Evolutionary conservation across 441 rosid species (phyloP).

Genomic region (Rhodomyrtus psidioides): DNA sequence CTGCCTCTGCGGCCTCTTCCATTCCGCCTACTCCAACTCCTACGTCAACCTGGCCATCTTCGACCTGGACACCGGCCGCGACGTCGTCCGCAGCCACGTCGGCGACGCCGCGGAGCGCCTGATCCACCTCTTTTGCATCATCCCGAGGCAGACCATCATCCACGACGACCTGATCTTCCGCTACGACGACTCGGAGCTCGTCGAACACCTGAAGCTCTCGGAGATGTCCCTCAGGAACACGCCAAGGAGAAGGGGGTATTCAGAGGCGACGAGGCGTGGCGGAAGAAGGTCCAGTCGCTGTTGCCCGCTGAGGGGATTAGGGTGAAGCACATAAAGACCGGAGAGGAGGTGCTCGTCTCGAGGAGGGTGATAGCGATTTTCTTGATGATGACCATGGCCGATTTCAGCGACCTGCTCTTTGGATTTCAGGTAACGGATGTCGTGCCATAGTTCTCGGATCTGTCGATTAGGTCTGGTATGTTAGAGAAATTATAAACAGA

Average conservation of each 20-base stretch:
- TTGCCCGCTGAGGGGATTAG: conserved; percentile 49
- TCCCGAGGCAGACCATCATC: conserved; percentile 72
- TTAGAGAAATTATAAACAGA: neutral
- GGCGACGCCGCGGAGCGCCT: conserved; percentile 72
- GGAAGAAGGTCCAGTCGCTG: conserved; percentile 52
- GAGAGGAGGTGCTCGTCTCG: conserved; percentile 50
- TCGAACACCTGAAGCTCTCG: conserved; percentile 47
- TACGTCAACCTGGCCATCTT: conserved; percentile 82
- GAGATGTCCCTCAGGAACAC: conserved; percentile 39
- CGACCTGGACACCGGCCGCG: conserved; percentile 71
- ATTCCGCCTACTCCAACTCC: conserved; percentile 87
- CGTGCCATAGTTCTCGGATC: neutral
- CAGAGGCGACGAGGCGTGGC: conserved; percentile 55
- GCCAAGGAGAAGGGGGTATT: conserved; percentile 54
- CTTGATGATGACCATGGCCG: conserved; percentile 74
- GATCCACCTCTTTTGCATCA: conserved; percentile 69
- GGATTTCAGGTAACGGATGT: conserved; percentile 9
- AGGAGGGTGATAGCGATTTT: conserved; percentile 62
- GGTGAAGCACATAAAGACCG: conserved; percentile 67
- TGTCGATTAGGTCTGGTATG: neutral
- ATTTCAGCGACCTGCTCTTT: conserved; percentile 76
- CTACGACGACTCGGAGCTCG: conserved; percentile 57
- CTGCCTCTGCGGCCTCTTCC: conserved; percentile 82
- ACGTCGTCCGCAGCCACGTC: conserved; percentile 59
- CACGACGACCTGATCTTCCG: conserved; percentile 69